These are phyloP conservation scores for Davidsoniella virescens DNA, from an alignment of 2,329 filamentous ascomycete species.

Conservation along the genomic window DNA sequence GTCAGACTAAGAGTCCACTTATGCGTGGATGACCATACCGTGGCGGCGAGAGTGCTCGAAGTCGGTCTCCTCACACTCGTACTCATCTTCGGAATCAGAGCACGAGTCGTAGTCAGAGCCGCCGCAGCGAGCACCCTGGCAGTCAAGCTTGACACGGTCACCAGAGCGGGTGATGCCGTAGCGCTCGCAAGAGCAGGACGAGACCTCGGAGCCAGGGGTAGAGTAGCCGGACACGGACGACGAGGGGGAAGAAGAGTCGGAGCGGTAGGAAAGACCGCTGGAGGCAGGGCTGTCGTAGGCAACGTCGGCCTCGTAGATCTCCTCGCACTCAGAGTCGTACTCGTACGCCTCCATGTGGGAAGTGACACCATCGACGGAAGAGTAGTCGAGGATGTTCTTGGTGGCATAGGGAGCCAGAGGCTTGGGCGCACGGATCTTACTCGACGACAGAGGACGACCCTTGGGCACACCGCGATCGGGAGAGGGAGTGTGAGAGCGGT, in stretches of 20 bases:
- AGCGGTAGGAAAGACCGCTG: slow-evolving; percentile 55
- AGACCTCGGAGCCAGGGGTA: slow-evolving; percentile 59
- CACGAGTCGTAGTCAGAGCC: slow-evolving; percentile 32
- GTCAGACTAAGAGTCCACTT: slow-evolving; percentile 1
- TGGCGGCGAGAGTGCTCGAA: slow-evolving; percentile 42
- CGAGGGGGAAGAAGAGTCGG: slow-evolving; percentile 57
- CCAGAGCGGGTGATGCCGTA: slow-evolving; percentile 91
- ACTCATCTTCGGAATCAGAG: slow-evolving; percentile 33
- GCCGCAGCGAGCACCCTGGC: slow-evolving; percentile 74
- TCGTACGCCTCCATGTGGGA: slow-evolving; percentile 51
- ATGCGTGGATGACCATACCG: slow-evolving; percentile 37
- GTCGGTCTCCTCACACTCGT: slow-evolving; percentile 26
- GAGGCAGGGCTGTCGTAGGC: slow-evolving; percentile 47
- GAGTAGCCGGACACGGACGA: slow-evolving; percentile 65
- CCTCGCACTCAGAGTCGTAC: slow-evolving; percentile 29
- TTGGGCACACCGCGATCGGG: slow-evolving; percentile 58
- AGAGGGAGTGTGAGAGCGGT: slow-evolving; percentile 29
- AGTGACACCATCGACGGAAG: slow-evolving; percentile 64
- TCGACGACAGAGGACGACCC: slow-evolving; percentile 73
- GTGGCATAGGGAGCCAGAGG: slow-evolving; percentile 78
- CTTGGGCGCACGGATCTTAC: slow-evolving; percentile 81
- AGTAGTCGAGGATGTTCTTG: slow-evolving; percentile 62
- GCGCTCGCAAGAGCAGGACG: slow-evolving; percentile 80
- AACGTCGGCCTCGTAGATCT: slow-evolving; percentile 30
- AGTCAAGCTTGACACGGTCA: slow-evolving; percentile 90